Base-by-base conservation (phyloP, 306 rosid species). In the Vigna nakashimae region DNA sequence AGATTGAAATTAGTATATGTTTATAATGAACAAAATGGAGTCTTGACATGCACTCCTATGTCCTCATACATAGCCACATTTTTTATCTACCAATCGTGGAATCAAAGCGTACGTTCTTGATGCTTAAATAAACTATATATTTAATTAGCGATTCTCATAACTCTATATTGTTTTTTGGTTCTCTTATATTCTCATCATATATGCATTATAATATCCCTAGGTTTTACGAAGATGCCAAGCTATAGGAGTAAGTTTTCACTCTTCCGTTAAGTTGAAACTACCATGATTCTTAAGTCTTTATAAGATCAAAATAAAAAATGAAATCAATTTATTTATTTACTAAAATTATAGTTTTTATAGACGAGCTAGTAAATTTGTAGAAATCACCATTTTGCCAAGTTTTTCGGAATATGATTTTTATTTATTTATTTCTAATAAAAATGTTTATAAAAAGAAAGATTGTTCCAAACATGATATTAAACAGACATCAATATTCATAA, bases 171-270 rank as follows among this genome's bases (percentile, higher is more conserved):
- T 20, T 9, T 10, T 56, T 4, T 4, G 15, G 15, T 56, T 60
- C 22, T 30, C 66, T 14, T 60, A 14, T 30, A 2, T 60, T 65
- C 50, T 65, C 26, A 65, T 40, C 65, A 26, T 32, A 34, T 9
- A 17, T 58, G 71, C 34, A 65, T 40, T 40, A 40, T 65, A 40
- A 18, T 66, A 72, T 38, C 18, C 26, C 2, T 55, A 78, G 32
- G 16, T 20, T 78, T 46, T 63, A 40, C 26, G 20, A 71, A 62
- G 73, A 79, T 62, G 77, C 77, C 65, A 60, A 38, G 56, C 45
- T 36, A 59, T 34, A 15, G 72, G 77, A 49, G 76, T 46, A 78
- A 36, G 71, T 38, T 42, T 38, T 22, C 72, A 10, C 60, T 69
- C 70, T 20, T 50, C 16, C 43, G 17, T 32, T 58, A 26, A 15